Evolutionary conservation across 306 rosid genomes (phyloP), one percentile per base, ranked within the genome.

Genomic region (Ziziphus jujuba): DNA sequence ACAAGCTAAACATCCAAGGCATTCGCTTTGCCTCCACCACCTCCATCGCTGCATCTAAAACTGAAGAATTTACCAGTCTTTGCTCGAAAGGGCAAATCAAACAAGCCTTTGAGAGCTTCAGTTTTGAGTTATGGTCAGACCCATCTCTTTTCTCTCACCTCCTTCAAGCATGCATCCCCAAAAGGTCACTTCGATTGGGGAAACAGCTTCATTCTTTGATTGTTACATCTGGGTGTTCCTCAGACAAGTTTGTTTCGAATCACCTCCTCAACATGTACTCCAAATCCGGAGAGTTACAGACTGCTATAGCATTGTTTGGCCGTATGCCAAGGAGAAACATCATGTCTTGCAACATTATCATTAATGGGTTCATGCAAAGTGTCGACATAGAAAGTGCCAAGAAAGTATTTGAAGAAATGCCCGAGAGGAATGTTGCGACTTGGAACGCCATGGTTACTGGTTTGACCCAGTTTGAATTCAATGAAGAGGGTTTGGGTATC

Each of bases 391-490:
- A 72, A 33, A 80, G 81, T 56, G 96, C 98, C 50, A 75, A 67
- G 67, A 80, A 65, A 24, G 17, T 88, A 77, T 93, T 93, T 66
- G 86, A 86, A n/a, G 87, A 86, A 83, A 93, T 88, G 98, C 74
- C 90, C 1, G 86, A 81, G 24, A 80, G 95, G 61, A 93, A 90
- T 65, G 83, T 90, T 9, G 96, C 98, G 0, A 88, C 95, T 0
- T 93, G 89, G 91, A 90, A 93, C 61, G 90, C 98, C 0, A 83
- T 93, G 95, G 86, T 93, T 28, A 53, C 89, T 0, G 93, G 93
- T 28, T 69, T 90, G 57, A 75, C 71, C 61, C 91, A 86, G 79
- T 84, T 84, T 74, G 93, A 85, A 65, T 71, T 67, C 65, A 93
- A 90, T 21, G 86, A 81, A 35, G 79, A 84, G 72, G 89, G 86